A percentile compares a stretch with the other conserved stretches of the same genome.
Evolutionary conservation across 2,329 filamentous ascomycete genomes (phyloP).

Genomic region (Biscogniauxia marginata): DNA sequence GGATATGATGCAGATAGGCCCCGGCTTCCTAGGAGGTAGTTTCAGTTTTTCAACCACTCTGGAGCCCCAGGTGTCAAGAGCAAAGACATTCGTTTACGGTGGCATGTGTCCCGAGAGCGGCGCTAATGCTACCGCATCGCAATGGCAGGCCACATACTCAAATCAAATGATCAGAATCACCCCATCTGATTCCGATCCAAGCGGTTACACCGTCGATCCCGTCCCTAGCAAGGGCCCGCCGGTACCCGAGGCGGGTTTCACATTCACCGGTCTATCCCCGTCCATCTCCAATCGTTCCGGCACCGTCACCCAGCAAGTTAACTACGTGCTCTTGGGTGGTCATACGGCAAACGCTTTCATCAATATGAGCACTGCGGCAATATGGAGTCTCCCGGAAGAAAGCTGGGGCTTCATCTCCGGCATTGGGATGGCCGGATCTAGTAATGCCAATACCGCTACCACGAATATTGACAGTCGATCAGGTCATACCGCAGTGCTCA

Average conservation of each 20-base stretch:
- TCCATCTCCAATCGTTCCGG: slow-evolving; percentile 68
- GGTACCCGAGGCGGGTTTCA: slow-evolving; percentile 83
- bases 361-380: slow-evolving; percentile 87
- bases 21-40: slow-evolving; percentile 53
- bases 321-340: slow-evolving; percentile 80
- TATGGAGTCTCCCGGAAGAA: slow-evolving; percentile 84
- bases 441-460: slow-evolving; percentile 40
- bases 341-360: slow-evolving; percentile 83
- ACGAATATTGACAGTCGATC: slow-evolving; percentile 72
- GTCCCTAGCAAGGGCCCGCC: slow-evolving; percentile 58
- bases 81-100: slow-evolving; percentile 73
- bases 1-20: slow-evolving; percentile 34
- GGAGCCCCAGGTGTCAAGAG: slow-evolving; percentile 50
- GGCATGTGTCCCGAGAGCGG: slow-evolving; percentile 77
- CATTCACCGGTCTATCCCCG: slow-evolving; percentile 70
- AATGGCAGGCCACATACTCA: slow-evolving; percentile 71
- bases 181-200: slow-evolving; percentile 38
- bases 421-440: slow-evolving; percentile 48
- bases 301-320: slow-evolving; percentile 67
- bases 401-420: slow-evolving; percentile 75
- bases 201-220: slow-evolving; percentile 37
- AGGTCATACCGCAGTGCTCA: slow-evolving; percentile 82
- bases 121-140: slow-evolving; percentile 53
- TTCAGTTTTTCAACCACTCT: slow-evolving; percentile 67
- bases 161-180: slow-evolving; percentile 72